Evolutionary conservation across 2,329 filamentous ascomycete species (phyloP).

Genomic region (Alternaria sp.): DNA sequence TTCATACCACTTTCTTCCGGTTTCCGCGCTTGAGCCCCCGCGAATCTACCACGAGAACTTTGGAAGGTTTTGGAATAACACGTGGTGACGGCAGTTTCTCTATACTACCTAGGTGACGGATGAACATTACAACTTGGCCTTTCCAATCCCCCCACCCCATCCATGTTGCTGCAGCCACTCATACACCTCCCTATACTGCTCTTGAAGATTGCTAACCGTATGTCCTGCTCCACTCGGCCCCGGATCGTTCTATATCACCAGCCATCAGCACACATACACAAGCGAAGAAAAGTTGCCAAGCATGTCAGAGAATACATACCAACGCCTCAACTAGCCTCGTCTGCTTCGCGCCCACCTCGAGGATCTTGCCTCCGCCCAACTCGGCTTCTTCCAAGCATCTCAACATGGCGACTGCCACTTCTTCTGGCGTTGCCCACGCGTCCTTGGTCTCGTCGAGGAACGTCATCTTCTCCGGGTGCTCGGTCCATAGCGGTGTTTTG

Average conservation of each 20-base stretch:
- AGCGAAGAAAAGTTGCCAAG: neutral
- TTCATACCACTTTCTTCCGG: neutral
- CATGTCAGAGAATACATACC: conserved; percentile 10
- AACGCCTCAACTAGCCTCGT: conserved; percentile 61
- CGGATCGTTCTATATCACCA: conserved; percentile 56
- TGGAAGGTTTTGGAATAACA: no score
- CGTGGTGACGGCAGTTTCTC: neutral
- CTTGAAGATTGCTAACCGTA: conserved; percentile 54
- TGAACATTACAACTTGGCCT: conserved; percentile 16
- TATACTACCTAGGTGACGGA: neutral
- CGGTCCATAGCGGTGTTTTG: conserved; percentile 69
- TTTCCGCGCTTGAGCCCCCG: neutral
- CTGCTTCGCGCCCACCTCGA: conserved; percentile 64
- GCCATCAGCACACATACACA: neutral
- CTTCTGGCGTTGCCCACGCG: conserved; percentile 67
- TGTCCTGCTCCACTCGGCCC: conserved; percentile 61
- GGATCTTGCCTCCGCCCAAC: conserved; percentile 57
- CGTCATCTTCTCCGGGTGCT: conserved; percentile 67
- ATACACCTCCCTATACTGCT: conserved; percentile 61
- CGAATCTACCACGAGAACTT: neutral
- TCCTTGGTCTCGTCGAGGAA: conserved; percentile 60
- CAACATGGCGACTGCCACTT: conserved; percentile 68
- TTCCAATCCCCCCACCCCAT: conserved; percentile 61
- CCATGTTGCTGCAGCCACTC: conserved; percentile 57
- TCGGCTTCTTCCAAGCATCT: conserved; percentile 61